Percentiles rank a stretch among this genome's conserved stretches.
These are phyloP conservation scores for Candida sanyaensis DNA, from an alignment of 1,139 yeast genomes.

Conservation along the genomic window DNA sequence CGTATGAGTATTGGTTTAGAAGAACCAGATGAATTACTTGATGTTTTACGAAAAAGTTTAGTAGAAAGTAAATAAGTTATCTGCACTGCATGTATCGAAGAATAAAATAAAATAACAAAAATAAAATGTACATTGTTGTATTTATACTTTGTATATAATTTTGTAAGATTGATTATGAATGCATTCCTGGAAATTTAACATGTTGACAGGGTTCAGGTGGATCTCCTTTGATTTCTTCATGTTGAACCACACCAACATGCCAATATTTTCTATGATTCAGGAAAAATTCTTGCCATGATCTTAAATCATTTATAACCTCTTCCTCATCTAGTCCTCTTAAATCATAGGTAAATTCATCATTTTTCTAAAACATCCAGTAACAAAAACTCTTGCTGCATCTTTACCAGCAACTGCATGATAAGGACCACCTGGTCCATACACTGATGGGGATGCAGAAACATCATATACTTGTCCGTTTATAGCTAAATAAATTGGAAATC, in stretches of 20 bases:
- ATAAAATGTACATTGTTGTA: neutral
- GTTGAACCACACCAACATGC: conserved; percentile 60
- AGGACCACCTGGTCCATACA: conserved; percentile 69
- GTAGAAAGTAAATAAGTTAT: conserved; percentile 24
- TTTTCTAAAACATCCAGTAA: conserved; percentile 72
- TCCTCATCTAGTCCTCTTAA: conserved; percentile 56
- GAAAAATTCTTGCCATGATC: conserved; percentile 57
- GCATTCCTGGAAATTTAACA: conserved; percentile 33
- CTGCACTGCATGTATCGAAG: neutral
- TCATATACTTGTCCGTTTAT: conserved; percentile 72
- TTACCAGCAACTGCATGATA: conserved; percentile 64
- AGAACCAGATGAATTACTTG: conserved; percentile 54
- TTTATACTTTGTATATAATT: neutral
- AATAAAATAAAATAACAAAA: neutral
- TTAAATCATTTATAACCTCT: conserved; percentile 32
- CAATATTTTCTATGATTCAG: conserved; percentile 53
- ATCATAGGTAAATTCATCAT: conserved; percentile 65
- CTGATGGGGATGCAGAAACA: conserved; percentile 52
- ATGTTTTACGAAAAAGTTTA: conserved; percentile 58
- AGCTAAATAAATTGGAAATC: conserved; percentile 62
- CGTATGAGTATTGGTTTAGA: conserved; percentile 87
- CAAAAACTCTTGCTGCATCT: conserved; percentile 75
- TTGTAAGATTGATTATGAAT: neutral
- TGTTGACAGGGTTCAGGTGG: conserved; percentile 42
- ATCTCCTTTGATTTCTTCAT: conserved; percentile 33